A percentile compares a stretch with the other conserved stretches of the same genome.
These are phyloP conservation scores for Myochromella boudieri DNA, from an alignment of 768 basidiomycete species.

Conservation along the genomic window DNA sequence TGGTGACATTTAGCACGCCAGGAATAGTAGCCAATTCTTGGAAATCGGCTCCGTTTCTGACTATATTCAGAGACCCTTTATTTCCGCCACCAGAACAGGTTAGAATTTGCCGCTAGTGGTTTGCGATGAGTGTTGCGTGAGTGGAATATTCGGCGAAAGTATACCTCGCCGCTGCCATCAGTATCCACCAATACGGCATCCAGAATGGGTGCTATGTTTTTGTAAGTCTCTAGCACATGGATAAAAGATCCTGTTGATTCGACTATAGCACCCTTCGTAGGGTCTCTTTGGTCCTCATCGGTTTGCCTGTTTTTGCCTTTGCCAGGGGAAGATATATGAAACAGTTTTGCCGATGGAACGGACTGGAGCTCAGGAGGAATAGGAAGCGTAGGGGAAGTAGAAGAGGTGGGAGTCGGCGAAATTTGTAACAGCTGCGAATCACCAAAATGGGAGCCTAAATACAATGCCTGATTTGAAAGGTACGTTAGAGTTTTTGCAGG, in stretches of 20 bases:
- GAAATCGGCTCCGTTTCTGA: constrained; percentile 83
- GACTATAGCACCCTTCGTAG: constrained; percentile 46
- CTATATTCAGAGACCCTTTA: constrained; percentile 72
- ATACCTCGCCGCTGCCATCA: constrained; percentile 70
- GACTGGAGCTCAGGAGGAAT: constrained; percentile 51
- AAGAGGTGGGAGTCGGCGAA: constrained; percentile 41
- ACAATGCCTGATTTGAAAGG: constrained; percentile 67
- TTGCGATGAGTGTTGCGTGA: background rate
- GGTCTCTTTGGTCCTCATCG: constrained; percentile 26
- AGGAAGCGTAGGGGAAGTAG: constrained; percentile 44
- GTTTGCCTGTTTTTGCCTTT: constrained; percentile 36
- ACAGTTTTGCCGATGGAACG: constrained; percentile 33
- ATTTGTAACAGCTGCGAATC: constrained; percentile 78
- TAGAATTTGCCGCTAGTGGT: constrained; percentile 67
- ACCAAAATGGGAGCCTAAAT: constrained; percentile 79
- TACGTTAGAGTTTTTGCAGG: constrained; percentile 72
- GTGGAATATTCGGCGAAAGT: constrained; percentile 12
- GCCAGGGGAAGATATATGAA: constrained; percentile 24
- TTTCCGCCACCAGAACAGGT: constrained; percentile 84
- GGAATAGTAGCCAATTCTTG: constrained; percentile 58
- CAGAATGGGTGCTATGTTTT: constrained; percentile 80
- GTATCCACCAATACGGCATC: constrained; percentile 78
- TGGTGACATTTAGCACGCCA: constrained; percentile 55
- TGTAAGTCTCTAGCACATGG: constrained; percentile 60
- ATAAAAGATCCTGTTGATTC: constrained; percentile 56